These are phyloP conservation scores for Aspergillus novofumigatus DNA, from an alignment of 2,329 filamentous ascomycete species.

Conservation along the genomic window DNA sequence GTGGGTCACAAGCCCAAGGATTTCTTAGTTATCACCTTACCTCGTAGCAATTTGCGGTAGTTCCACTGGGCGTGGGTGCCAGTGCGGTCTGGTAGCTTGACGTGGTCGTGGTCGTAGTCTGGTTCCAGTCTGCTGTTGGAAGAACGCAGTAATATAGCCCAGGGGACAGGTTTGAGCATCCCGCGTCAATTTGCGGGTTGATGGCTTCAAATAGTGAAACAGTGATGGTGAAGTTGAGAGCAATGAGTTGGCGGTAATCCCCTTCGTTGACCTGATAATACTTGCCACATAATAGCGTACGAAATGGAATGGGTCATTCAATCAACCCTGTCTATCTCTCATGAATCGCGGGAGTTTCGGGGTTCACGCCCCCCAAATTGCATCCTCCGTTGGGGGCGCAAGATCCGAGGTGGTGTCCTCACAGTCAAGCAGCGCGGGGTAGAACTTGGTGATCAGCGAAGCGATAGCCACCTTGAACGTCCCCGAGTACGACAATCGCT, in stretches of 20 bases:
- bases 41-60: constrained; percentile 6
- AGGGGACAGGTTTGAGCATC: constrained; percentile 8
- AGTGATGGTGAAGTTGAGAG: constrained; percentile 3
- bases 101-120: constrained; percentile 1
- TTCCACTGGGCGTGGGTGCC: constrained; percentile 6
- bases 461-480: no score
- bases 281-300: constrained; percentile 1
- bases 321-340: no score
- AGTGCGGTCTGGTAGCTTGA: constrained; percentile 4
- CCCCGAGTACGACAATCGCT: no score
- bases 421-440: no score
- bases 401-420: no score
- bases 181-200: constrained; percentile 6
- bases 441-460: no score
- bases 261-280: constrained; percentile 5
- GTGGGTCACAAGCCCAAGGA: neutral
- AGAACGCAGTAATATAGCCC: constrained; percentile 10
- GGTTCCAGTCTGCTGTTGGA: constrained; percentile 6
- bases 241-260: constrained; percentile 10
- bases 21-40: neutral
- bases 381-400: no score
- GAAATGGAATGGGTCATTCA: no score
- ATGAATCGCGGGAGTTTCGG: no score
- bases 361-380: no score
- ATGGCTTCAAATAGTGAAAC: constrained; percentile 7